Evolutionary conservation across 306 rosid genomes (phyloP).

Genomic region (Dalbergia oliveri): DNA sequence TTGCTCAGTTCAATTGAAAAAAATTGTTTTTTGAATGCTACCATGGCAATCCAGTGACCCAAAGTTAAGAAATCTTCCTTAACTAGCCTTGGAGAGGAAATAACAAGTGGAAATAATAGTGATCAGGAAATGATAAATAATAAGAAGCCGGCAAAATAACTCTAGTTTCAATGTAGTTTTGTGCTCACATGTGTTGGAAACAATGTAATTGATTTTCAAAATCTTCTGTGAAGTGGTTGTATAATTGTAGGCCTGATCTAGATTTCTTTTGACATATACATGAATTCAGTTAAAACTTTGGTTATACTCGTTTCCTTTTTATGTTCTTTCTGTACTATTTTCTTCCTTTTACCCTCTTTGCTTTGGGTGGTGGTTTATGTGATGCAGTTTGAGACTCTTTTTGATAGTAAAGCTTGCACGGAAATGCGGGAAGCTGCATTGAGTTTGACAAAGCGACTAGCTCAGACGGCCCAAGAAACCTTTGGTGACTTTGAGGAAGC

Average conservation of each 20-base stretch:
- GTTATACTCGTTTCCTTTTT: constrained; percentile 23
- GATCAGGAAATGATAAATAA: constrained; percentile 12
- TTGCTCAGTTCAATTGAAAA: constrained; percentile 3
- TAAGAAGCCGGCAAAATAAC: constrained; percentile 7
- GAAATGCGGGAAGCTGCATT: constrained; percentile 88
- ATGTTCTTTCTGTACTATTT: constrained; percentile 22
- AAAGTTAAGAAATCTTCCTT: constrained; percentile 20
- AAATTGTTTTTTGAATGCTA: constrained; percentile 14
- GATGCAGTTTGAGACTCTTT: constrained; percentile 68
- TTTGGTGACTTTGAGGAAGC: constrained; percentile 97
- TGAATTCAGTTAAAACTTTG: background rate
- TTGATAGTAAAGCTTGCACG: constrained; percentile 75
- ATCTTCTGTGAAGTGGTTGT: background rate
- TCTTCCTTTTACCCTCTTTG: background rate
- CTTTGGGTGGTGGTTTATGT: constrained; percentile 20
- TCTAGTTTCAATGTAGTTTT: constrained; percentile 5
- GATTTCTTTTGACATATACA: constrained; percentile 5
- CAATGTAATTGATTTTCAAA: constrained; percentile 19
- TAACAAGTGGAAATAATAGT: constrained; percentile 5
- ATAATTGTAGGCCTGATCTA: background rate
- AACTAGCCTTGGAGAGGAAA: constrained; percentile 20
- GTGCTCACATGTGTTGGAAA: background rate
- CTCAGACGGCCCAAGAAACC: constrained; percentile 97
- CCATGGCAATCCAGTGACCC: constrained; percentile 4
- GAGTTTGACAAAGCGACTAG: constrained; percentile 80